Conservation (phyloP, 2,329 filamentous ascomycete genomes). For the Ophiognomonia clavigignenti-juglandacearum region DNA sequence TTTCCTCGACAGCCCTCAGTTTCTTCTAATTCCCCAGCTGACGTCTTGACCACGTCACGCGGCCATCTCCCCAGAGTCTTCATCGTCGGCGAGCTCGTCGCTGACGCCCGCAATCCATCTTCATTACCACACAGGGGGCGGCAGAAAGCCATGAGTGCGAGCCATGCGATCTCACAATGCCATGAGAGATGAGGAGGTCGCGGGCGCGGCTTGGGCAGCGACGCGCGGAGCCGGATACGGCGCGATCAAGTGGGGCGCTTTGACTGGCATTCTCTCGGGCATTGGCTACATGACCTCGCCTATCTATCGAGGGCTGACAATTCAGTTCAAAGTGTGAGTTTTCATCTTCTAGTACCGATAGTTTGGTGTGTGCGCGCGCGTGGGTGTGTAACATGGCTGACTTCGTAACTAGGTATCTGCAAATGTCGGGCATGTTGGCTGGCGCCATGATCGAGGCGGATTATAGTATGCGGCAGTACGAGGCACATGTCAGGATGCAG, state of each 20-base stretch:
- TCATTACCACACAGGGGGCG: neutral
- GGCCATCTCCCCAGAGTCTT: neutral
- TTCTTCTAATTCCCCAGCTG: neutral
- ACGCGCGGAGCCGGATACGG: slow-evolving; percentile 61
- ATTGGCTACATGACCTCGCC: slow-evolving; percentile 62
- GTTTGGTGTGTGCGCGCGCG: no score
- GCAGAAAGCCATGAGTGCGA: slow-evolving; percentile 12
- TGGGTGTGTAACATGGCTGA: no score
- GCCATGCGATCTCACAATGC: slow-evolving; percentile 49
- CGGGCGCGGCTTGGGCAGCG: slow-evolving; percentile 67
- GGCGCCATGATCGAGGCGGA: slow-evolving; percentile 76
- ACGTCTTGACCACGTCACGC: neutral
- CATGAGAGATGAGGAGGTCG: slow-evolving; percentile 61
- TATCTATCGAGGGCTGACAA: slow-evolving; percentile 65
- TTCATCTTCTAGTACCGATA: no score
- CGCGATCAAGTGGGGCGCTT: slow-evolving; percentile 68
- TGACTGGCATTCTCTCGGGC: slow-evolving; percentile 56
- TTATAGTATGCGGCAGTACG: slow-evolving; percentile 60
- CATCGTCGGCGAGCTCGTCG: neutral
- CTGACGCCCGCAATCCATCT: no score
- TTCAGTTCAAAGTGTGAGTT: slow-evolving; percentile 73
- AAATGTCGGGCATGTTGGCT: slow-evolving; percentile 82
- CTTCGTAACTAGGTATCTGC: slow-evolving; percentile 57
- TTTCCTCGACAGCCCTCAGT: neutral
- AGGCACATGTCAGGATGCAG: slow-evolving; percentile 59